Percentiles rank a stretch among this genome's conserved stretches.
These are phyloP conservation scores for Cystodermella granulosa DNA, from an alignment of 1,284 basidiomycete species.

Conservation along the genomic window DNA sequence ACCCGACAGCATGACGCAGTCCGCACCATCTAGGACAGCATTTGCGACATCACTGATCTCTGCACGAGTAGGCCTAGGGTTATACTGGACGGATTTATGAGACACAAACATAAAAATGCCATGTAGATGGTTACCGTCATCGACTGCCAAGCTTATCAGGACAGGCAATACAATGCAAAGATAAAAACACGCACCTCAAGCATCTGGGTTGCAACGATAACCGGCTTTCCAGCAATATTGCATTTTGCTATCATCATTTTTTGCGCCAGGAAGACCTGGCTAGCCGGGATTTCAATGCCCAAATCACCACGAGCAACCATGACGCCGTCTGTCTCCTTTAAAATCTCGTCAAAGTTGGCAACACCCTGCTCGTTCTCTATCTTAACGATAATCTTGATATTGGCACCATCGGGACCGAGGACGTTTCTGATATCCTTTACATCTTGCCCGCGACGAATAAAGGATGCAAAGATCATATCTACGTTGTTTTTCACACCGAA, in stretches of 20 bases:
- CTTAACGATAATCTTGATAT: slow-evolving; percentile 97
- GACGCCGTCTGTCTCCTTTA: slow-evolving; percentile 89
- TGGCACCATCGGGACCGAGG: slow-evolving; percentile 86
- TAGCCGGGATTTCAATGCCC: slow-evolving; percentile 96
- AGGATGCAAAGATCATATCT: slow-evolving; percentile 98
- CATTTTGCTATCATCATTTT: slow-evolving; percentile 99
- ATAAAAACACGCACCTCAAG: slow-evolving; percentile 66
- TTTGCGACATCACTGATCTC: slow-evolving; percentile 98
- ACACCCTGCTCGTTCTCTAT: slow-evolving; percentile 98
- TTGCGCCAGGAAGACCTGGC: slow-evolving; percentile 95
- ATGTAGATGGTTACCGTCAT: slow-evolving; percentile 70
- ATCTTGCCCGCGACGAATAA: slow-evolving; percentile 90
- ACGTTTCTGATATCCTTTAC: slow-evolving; percentile 87
- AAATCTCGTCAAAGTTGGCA: slow-evolving; percentile 94
- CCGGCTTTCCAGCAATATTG: slow-evolving; percentile 94
- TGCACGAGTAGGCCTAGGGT: slow-evolving; percentile 93
- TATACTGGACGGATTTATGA: slow-evolving; percentile 57
- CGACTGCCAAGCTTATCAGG: slow-evolving; percentile 49
- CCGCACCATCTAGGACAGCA: slow-evolving; percentile 92
- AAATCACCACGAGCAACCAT: slow-evolving; percentile 99
- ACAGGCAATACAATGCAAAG: slow-evolving; percentile 5
- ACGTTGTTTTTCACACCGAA: slow-evolving; percentile 98
- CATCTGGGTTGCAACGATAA: slow-evolving; percentile 99
- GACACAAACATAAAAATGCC: background rate
- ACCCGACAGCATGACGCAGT: slow-evolving; percentile 98